These are phyloP conservation scores for Linnemannia hyalina DNA, from an alignment of 192 early-diverging fungal species.

Conservation along the genomic window DNA sequence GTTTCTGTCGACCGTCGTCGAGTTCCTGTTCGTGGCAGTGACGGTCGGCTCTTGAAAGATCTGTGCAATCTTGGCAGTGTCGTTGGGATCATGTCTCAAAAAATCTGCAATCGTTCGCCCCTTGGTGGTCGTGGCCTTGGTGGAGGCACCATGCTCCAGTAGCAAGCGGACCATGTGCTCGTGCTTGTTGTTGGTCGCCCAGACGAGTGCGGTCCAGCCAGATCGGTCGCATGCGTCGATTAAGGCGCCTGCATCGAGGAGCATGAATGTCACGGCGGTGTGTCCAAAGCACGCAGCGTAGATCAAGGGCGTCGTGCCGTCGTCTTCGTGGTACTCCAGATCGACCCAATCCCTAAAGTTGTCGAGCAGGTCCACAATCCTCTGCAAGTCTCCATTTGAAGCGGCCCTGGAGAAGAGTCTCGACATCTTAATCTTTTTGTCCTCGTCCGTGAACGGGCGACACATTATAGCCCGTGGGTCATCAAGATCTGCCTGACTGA, in stretches of 20 bases:
- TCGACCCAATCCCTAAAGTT: constrained; percentile 71
- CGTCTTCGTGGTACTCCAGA: constrained; percentile 85
- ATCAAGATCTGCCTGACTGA: constrained; percentile 34
- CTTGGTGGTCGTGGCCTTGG: constrained; percentile 70
- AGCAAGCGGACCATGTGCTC: constrained; percentile 78
- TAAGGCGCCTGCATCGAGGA: constrained; percentile 80
- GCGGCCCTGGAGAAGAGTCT: constrained; percentile 75
- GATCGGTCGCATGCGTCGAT: constrained; percentile 84
- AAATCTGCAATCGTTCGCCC: constrained; percentile 84
- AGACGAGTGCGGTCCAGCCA: constrained; percentile 94
- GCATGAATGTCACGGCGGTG: constrained; percentile 70
- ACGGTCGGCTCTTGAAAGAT: constrained; percentile 54
- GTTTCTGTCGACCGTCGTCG: background rate
- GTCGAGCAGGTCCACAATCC: constrained; percentile 72
- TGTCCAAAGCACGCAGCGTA: constrained; percentile 93
- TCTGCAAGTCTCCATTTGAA: constrained; percentile 78
- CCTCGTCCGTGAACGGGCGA: constrained; percentile 46
- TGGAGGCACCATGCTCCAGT: constrained; percentile 82
- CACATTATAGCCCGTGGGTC: constrained; percentile 33
- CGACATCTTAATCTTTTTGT: constrained; percentile 68
- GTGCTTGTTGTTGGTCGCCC: constrained; percentile 90
- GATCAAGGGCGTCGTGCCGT: constrained; percentile 89
- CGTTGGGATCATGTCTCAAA: constrained; percentile 61
- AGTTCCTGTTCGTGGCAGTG: background rate
- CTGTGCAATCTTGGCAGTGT: constrained; percentile 62